Percentiles rank a stretch among this genome's conserved stretches.
phyloP scores from a whole-genome alignment of 2,329 filamentous ascomycete genomes.

The Aureobasidium subglaciale region DNA sequence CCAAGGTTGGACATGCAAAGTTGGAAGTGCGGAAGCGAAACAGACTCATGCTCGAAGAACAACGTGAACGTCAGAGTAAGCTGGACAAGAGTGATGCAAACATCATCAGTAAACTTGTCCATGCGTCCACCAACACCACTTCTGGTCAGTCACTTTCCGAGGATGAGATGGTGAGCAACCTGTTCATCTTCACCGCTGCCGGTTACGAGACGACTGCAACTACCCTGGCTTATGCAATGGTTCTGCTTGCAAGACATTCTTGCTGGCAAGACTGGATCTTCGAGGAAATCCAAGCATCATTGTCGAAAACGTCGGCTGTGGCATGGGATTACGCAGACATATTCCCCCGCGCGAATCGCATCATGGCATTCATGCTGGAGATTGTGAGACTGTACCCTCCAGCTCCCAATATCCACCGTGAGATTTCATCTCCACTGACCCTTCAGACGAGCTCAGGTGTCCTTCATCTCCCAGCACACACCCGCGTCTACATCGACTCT shows the following conservation, averaged over 20 bases:
- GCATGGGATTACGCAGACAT: slow-evolving; percentile 34
- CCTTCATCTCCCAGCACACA: neutral
- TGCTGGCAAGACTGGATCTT: slow-evolving; percentile 47
- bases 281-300: slow-evolving; percentile 40
- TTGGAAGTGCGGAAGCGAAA: slow-evolving; percentile 24
- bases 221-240: slow-evolving; percentile 44
- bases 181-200: slow-evolving; percentile 42
- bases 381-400: slow-evolving; percentile 38
- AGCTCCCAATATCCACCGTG: slow-evolving; percentile 33
- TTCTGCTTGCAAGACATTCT: slow-evolving; percentile 37
- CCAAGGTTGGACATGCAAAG: slow-evolving; percentile 19
- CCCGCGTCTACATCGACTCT: slow-evolving; percentile 16
- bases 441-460: slow-evolving; percentile 23
- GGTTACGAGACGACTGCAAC: slow-evolving; percentile 47
- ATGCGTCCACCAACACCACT: neutral
- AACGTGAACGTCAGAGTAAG: neutral
- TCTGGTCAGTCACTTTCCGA: slow-evolving; percentile 24
- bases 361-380: slow-evolving; percentile 46
- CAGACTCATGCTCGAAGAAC: slow-evolving; percentile 17
- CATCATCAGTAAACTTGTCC: neutral
- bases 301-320: slow-evolving; percentile 19
- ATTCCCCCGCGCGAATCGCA: slow-evolving; percentile 37
- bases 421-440: slow-evolving; percentile 25
- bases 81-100: neutral
- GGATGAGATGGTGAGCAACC: slow-evolving; percentile 38